A percentile compares a stretch with the other conserved stretches of the same genome.
Evolutionary conservation across 805 yeast species (phyloP).

Genomic region (Tetrapisispora namnaoensis): DNA sequence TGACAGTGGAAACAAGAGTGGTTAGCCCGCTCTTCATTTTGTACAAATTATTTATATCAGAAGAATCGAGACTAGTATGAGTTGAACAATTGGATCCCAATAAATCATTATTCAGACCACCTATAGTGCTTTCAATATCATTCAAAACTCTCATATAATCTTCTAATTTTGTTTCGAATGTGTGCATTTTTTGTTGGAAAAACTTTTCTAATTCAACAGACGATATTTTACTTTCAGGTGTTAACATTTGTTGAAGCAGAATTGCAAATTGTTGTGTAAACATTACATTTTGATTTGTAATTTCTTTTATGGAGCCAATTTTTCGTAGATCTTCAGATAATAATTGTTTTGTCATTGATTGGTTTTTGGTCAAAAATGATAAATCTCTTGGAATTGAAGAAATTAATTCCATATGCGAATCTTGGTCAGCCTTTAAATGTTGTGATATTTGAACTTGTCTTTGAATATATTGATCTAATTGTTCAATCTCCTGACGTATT

Average conservation of each 20-base stretch:
- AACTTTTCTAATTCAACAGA: conserved; percentile 49
- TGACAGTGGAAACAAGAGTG: conserved; percentile 49
- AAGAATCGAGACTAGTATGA: not conserved
- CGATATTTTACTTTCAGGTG: conserved; percentile 49
- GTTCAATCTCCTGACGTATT: conserved; percentile 58
- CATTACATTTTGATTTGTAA: conserved; percentile 31
- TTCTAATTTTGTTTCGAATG: conserved; percentile 36
- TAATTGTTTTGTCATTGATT: conserved; percentile 58
- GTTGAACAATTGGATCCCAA: conserved; percentile 15
- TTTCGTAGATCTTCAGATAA: conserved; percentile 39
- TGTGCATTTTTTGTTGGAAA: conserved; percentile 36
- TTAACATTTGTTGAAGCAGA: conserved; percentile 40
- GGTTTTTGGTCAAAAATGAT: conserved; percentile 49
- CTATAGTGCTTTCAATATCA: conserved; percentile 54
- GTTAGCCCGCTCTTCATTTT: conserved; percentile 31
- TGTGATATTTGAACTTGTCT: conserved; percentile 66
- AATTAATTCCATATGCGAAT: conserved; percentile 54
- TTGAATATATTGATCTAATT: conserved; percentile 61
- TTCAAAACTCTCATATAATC: conserved; percentile 37
- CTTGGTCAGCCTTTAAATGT: conserved; percentile 49
- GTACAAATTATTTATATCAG: conserved; percentile 14
- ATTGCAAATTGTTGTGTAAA: conserved; percentile 47
- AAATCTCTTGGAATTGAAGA: conserved; percentile 68
- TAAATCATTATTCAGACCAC: conserved; percentile 46
- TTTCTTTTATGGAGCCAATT: conserved; percentile 36